These are phyloP conservation scores for Penstemon davidsonii DNA, from an alignment of 257 asterid species.

Conservation along the genomic window DNA sequence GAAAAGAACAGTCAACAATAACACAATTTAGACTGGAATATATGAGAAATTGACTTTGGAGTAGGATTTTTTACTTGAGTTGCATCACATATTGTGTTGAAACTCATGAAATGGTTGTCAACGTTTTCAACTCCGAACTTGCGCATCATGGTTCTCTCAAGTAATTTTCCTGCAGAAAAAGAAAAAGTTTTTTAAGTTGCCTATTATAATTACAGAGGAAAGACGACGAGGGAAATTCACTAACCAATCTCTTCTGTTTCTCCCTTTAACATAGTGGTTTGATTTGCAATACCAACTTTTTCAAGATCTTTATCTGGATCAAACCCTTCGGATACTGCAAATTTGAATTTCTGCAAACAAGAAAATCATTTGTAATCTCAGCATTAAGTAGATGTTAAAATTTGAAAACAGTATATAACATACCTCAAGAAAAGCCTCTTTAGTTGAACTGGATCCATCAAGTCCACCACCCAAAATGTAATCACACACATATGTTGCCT, in stretches of 20 bases:
- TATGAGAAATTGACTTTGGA: conserved; percentile 21
- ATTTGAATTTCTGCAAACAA: conserved; percentile 77
- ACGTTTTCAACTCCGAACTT: conserved; percentile 85
- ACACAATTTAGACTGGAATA: background rate
- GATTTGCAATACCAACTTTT: conserved; percentile 97
- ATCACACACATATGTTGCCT: conserved; percentile 96
- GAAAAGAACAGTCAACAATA: too few species aligned
- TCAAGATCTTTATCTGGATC: conserved; percentile 84
- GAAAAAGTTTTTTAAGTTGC: conserved; percentile 3
- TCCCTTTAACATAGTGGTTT: conserved; percentile 97
- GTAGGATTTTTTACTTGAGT: conserved; percentile 67
- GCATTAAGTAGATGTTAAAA: conserved; percentile 13
- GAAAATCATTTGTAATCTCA: conserved; percentile 27
- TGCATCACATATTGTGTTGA: conserved; percentile 98
- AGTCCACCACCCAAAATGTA: conserved; percentile 87
- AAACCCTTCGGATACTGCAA: conserved; percentile 81
- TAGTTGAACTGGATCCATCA: conserved; percentile 98
- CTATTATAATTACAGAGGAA: conserved; percentile 8
- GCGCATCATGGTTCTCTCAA: conserved; percentile 83
- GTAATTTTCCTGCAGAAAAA: conserved; percentile 52
- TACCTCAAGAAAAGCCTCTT: conserved; percentile 92
- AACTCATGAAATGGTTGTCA: conserved; percentile 84
- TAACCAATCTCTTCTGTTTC: conserved; percentile 96
- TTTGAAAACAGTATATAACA: conserved; percentile 16
- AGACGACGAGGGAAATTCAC: conserved; percentile 27